A percentile compares a stretch with the other conserved stretches of the same genome.
Evolutionary conservation across 1,139 yeast genomes (phyloP).

Genomic region (Diutina sp.): DNA sequence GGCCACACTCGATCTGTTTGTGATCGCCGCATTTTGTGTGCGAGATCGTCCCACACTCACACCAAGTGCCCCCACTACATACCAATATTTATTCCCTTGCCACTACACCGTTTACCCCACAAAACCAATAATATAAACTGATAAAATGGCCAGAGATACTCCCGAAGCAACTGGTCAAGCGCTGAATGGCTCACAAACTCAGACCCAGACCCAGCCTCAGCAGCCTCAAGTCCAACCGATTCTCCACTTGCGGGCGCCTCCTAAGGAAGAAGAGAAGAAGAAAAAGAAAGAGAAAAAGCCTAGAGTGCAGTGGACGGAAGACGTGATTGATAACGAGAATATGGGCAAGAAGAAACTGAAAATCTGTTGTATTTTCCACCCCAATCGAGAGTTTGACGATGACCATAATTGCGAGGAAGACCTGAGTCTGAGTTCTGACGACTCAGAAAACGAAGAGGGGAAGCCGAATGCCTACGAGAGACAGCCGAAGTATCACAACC

Average conservation of each 20-base stretch:
- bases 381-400: constrained; percentile 54
- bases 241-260: not conserved
- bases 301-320: constrained; percentile 73
- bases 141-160: not conserved
- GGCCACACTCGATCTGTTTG: too few relatives aligned
- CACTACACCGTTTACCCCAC: not conserved
- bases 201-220: not conserved
- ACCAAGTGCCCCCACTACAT: not conserved
- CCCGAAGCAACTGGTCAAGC: not conserved
- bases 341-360: constrained; percentile 82
- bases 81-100: not conserved
- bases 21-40: too few relatives aligned
- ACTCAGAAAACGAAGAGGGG: constrained; percentile 11
- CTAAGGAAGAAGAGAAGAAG: not conserved
- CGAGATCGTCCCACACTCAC: too few relatives aligned
- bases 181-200: not conserved
- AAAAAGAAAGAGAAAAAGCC: constrained; percentile 11
- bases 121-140: too few relatives aligned
- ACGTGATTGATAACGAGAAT: constrained; percentile 79
- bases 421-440: constrained; percentile 15
- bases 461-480: constrained; percentile 65
- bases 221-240: not conserved
- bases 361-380: constrained; percentile 92
- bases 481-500: constrained; percentile 49
- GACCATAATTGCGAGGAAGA: constrained; percentile 5